Base-by-base conservation (phyloP, 208 protist species). In the Tritrichomonas musculus region DNA sequence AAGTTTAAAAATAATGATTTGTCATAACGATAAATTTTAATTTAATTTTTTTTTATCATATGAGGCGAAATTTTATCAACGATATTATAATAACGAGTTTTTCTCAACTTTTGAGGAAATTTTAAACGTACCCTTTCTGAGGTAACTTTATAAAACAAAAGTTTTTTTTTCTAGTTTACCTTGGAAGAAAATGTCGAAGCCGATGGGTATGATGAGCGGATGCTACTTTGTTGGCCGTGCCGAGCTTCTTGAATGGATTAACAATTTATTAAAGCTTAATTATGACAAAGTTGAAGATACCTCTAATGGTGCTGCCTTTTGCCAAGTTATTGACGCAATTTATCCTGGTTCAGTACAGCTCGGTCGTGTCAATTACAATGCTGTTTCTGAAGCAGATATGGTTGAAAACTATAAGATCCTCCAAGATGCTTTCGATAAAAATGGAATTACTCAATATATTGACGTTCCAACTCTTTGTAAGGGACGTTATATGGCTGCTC, bases 381-480 rank as follows among this genome's bases (percentile, higher is more conserved):
- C 55, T 50, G 4, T 72, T 57, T 49, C 14, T 50, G 88, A 92
- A 69, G 14, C 11, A 25, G 88, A 92, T 0, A 47, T 72, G 30
- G 55, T 92, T 22, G 33, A 92, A 17, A 92, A 92, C 55, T 92
- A 36, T 30, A 92, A 73, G 50, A 64, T 92, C 36, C 41, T 92
- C 1, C 88, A 92, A 92, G 57, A 64, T n/a, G 55, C 88, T 30
- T 92, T 92, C 49, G 17, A 72, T 53, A 49, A 64, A 30, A 66
- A 57, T 50, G n/a, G 39, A 13, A 92, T 92, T 53, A 13, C 30
- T 50, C 50, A 92, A 64, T 27, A 49, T 50, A 44, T 92, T 5
- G 47, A 88, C 39, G 47, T 88, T n/a, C 20, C 33, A n/a, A 49
- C 44, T 57, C 9, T 88, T 53, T 17, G 53, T 39, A 44, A 49